Conservation (phyloP, 1,139 yeast genomes). For the Blastobotrys aristatus region DNA sequence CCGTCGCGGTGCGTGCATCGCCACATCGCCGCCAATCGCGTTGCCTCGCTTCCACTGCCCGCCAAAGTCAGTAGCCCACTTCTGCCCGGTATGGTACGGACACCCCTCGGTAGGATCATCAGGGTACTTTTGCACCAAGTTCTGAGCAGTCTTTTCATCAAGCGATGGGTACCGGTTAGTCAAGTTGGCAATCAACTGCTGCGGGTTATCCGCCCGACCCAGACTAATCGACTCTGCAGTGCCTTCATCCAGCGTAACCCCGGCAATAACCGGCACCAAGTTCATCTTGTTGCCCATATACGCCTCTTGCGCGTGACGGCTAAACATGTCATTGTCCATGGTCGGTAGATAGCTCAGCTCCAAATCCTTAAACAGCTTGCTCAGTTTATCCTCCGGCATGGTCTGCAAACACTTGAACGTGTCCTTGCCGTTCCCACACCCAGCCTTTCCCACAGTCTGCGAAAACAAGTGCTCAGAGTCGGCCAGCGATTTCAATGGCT, state of each 20-base stretch:
- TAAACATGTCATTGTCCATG: conserved; percentile 20
- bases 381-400: neutral
- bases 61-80: conserved; percentile 10
- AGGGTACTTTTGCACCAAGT: conserved; percentile 18
- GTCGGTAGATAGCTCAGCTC: conserved; percentile 1
- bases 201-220: conserved; percentile 10
- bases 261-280: conserved; percentile 22
- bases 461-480: neutral
- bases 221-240: conserved; percentile 15
- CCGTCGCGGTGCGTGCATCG: conserved; percentile 20
- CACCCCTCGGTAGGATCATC: conserved; percentile 19
- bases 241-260: conserved; percentile 25
- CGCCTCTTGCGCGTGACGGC: conserved; percentile 13
- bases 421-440: neutral
- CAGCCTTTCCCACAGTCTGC: neutral
- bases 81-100: conserved; percentile 20
- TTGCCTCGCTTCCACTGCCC: conserved; percentile 14
- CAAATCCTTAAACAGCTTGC: neutral
- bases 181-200: conserved; percentile 14
- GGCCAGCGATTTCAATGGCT: neutral
- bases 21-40: conserved; percentile 19
- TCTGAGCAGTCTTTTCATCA: neutral
- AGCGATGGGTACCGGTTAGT: conserved; percentile 12
- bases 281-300: conserved; percentile 16
- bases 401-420: neutral